These are phyloP conservation scores for Kodamaea leandrae DNA, from an alignment of 805 yeast species.

Conservation along the genomic window DNA sequence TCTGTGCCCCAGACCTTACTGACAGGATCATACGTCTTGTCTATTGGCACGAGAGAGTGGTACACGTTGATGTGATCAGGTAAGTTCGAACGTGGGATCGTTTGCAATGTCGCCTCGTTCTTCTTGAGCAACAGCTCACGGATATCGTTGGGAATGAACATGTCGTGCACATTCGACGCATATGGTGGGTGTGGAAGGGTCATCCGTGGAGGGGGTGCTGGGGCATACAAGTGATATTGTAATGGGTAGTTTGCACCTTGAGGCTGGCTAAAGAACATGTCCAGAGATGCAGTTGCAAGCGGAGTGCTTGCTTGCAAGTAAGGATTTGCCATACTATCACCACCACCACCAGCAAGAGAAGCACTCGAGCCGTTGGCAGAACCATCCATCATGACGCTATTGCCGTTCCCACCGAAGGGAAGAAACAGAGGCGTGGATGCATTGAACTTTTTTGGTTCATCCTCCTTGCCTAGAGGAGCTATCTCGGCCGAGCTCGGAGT, in stretches of 20 bases:
- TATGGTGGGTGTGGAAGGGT: constrained; percentile 60
- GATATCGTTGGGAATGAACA: constrained; percentile 71
- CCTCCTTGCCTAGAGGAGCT: not conserved
- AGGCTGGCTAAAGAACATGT: constrained; percentile 21
- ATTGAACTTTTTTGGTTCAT: constrained; percentile 23
- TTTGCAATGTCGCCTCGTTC: constrained; percentile 78
- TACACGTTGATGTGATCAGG: constrained; percentile 62
- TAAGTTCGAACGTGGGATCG: constrained; percentile 44
- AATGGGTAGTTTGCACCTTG: constrained; percentile 44
- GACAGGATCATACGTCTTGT: constrained; percentile 35
- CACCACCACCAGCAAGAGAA: constrained; percentile 5
- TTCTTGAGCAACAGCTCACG: constrained; percentile 69
- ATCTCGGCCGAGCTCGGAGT: constrained; percentile 2
- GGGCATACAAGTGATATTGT: constrained; percentile 87
- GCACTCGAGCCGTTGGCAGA: constrained; percentile 6
- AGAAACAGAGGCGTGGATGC: constrained; percentile 40
- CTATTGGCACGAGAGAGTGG: constrained; percentile 86
- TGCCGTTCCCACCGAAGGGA: constrained; percentile 17
- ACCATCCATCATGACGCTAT: not conserved
- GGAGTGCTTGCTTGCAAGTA: constrained; percentile 18
- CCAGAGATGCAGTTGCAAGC: constrained; percentile 13
- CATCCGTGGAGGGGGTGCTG: constrained; percentile 76
- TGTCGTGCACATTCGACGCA: constrained; percentile 63
- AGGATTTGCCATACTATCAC: too few relatives aligned
- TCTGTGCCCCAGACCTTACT: constrained; percentile 50